A percentile compares a stretch with the other conserved stretches of the same genome.
These are phyloP conservation scores for Termitomyces sp. DNA, from an alignment of 1,284 basidiomycete species.

Conservation along the genomic window DNA sequence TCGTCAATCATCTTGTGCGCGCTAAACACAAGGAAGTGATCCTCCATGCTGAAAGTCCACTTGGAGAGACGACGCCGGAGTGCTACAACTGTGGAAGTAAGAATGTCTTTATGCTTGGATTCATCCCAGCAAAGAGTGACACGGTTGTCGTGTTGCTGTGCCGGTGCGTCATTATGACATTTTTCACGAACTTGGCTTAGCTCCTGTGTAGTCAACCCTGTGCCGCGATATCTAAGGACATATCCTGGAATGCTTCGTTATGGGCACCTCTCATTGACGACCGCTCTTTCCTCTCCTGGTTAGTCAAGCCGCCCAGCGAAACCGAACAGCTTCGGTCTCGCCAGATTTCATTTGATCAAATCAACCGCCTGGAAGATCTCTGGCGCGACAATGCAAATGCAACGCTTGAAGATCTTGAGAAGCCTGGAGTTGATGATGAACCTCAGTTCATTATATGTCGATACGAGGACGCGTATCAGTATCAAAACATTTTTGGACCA, in stretches of 20 bases:
- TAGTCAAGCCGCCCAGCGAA: conserved; percentile 95
- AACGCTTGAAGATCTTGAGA: conserved; percentile 94
- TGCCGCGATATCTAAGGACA: conserved; percentile 94
- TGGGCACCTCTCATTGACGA: conserved; percentile 99
- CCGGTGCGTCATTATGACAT: conserved; percentile 51
- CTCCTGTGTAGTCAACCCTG: conserved; percentile 79
- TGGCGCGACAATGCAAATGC: conserved; percentile 97
- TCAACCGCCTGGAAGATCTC: conserved; percentile 94
- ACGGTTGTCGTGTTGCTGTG: conserved; percentile 98
- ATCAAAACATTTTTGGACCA: conserved; percentile 98
- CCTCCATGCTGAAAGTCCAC: conserved; percentile 89
- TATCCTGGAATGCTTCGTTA: conserved; percentile 96
- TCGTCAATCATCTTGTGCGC: conserved; percentile 98
- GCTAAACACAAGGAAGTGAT: conserved; percentile 99
- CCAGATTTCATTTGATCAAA: conserved; percentile 95
- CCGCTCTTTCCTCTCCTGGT: conserved; percentile 96
- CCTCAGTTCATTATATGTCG: conserved; percentile 86
- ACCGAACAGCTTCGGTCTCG: conserved; percentile 92
- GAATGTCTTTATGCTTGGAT: conserved; percentile 98
- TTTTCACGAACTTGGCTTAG: conserved; percentile 4
- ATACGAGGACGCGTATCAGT: conserved; percentile 99
- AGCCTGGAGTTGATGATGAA: conserved; percentile 94
- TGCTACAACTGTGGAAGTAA: conserved; percentile 99
- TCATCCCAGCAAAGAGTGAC: conserved; percentile 98
- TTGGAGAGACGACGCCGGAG: conserved; percentile 97